Evolutionary conservation across 805 yeast genomes (phyloP).

Genomic region (Tetrapisispora phaffii): DNA sequence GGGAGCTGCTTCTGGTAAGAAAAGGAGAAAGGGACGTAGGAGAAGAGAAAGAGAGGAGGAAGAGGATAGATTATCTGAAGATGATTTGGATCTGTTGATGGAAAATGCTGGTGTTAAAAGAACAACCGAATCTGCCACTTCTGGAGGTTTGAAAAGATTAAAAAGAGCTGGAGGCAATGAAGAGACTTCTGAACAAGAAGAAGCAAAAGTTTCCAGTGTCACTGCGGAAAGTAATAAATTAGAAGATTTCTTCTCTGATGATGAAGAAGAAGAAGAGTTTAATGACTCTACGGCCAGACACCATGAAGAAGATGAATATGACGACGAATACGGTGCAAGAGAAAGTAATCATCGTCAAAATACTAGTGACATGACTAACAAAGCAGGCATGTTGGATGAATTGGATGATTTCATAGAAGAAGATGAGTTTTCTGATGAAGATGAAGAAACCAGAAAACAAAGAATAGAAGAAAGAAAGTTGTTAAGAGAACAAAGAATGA

Average conservation of each 20-base stretch:
- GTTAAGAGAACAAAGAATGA: conserved; percentile 37
- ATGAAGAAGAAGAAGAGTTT: conserved; percentile 13
- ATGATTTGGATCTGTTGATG: conserved; percentile 82
- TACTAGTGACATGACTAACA: conserved; percentile 23
- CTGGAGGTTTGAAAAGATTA: conserved; percentile 59
- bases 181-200: conserved; percentile 14
- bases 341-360: conserved; percentile 14
- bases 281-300: conserved; percentile 26
- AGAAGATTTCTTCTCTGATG: conserved; percentile 36
- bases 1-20: conserved; percentile 16
- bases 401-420: conserved; percentile 96
- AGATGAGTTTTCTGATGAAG: conserved; percentile 88
- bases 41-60: conserved; percentile 35
- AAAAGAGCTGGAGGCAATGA: conserved; percentile 56
- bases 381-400: conserved; percentile 52
- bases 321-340: conserved; percentile 7
- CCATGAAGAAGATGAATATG: conserved; percentile 25
- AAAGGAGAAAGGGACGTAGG: conserved; percentile 32
- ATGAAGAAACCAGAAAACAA: conserved; percentile 39
- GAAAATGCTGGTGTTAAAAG: conserved; percentile 80
- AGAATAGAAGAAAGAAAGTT: conserved; percentile 27
- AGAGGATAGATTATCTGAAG: conserved; percentile 77
- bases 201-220: conserved; percentile 9
- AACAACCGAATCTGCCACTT: conserved; percentile 26
- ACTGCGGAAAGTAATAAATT: conserved; percentile 19